A percentile compares a stretch with the other conserved stretches of the same genome.
Evolutionary conservation across 2,329 filamentous ascomycete species (phyloP).

Genomic region (Gaeumannomyces sp.): DNA sequence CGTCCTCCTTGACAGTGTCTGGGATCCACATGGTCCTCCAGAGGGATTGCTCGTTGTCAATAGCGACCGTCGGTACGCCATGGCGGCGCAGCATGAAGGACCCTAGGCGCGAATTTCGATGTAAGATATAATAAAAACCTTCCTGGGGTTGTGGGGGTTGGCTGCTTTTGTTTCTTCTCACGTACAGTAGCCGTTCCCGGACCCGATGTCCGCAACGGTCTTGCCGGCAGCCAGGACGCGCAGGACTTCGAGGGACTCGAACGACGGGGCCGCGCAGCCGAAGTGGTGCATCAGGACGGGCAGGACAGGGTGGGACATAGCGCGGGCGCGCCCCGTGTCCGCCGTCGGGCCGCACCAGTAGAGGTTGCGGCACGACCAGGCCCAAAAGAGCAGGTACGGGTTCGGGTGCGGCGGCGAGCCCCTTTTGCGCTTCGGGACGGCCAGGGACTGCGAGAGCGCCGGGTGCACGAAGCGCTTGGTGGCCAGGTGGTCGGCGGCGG

Average conservation of each 20-base stretch:
- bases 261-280: slow-evolving; percentile 63
- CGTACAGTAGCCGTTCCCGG: slow-evolving; percentile 65
- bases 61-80: slow-evolving; percentile 47
- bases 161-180: not conserved
- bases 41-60: slow-evolving; percentile 62
- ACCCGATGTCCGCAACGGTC: slow-evolving; percentile 59
- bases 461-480: slow-evolving; percentile 46
- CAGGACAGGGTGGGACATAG: slow-evolving; percentile 59
- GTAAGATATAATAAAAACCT: not conserved
- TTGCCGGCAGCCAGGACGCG: slow-evolving; percentile 46
- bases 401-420: slow-evolving; percentile 41
- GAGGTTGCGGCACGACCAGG: slow-evolving; percentile 56
- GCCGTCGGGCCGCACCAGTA: slow-evolving; percentile 59
- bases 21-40: slow-evolving; percentile 65
- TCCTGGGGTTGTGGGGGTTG: not conserved
- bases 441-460: slow-evolving; percentile 29
- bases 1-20: slow-evolving; percentile 60
- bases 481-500: slow-evolving; percentile 50
- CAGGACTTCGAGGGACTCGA: slow-evolving; percentile 58
- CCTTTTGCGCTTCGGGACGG: slow-evolving; percentile 40
- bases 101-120: slow-evolving; percentile 21
- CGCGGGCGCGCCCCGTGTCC: slow-evolving; percentile 33
- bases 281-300: slow-evolving; percentile 76
- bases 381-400: slow-evolving; percentile 63
- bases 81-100: slow-evolving; percentile 60